Percentiles rank a stretch among this genome's conserved stretches.
Evolutionary conservation across 148 eudicot species (phyloP).

Genomic region (Rhododendron mucronatum): DNA sequence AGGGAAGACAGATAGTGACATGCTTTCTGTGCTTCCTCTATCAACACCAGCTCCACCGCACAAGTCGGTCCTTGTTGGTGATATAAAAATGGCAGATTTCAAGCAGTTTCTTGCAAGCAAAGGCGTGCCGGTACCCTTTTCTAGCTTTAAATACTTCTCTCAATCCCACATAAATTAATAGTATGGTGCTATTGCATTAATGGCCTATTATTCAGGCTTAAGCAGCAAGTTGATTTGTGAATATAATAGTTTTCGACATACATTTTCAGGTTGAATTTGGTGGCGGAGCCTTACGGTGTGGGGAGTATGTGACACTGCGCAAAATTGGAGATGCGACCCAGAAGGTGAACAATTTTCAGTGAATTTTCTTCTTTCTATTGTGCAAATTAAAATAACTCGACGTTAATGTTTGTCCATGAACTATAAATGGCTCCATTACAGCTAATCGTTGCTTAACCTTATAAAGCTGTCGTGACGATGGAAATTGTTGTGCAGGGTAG

Average conservation of each 20-base stretch:
- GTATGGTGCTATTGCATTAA: neutral
- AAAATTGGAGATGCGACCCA: constrained; percentile 87
- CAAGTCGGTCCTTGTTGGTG: constrained; percentile 94
- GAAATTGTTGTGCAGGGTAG: constrained; percentile 56
- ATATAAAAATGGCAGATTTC: constrained; percentile 92
- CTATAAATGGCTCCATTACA: neutral
- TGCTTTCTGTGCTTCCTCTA: constrained; percentile 73
- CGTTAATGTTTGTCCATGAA: neutral
- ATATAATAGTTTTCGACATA: neutral
- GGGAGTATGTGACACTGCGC: constrained; percentile 76
- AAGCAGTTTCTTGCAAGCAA: constrained; percentile 89
- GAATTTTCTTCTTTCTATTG: neutral
- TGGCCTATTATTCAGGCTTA: neutral
- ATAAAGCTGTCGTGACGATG: neutral
- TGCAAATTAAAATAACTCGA: neutral
- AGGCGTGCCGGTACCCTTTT: constrained; percentile 69
- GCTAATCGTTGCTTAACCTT: neutral
- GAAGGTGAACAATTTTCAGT: constrained; percentile 41
- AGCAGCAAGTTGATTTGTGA: neutral
- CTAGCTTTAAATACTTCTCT: neutral
- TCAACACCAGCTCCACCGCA: constrained; percentile 73
- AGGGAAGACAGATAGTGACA: constrained; percentile 65
- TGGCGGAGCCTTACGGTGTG: constrained; percentile 88
- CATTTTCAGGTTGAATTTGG: constrained; percentile 78
- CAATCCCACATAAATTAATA: too few relatives aligned